A percentile compares a stretch with the other conserved stretches of the same genome.
phyloP scores from a whole-genome alignment of 139 green algal species.

The Chlorella sorokiniana region DNA sequence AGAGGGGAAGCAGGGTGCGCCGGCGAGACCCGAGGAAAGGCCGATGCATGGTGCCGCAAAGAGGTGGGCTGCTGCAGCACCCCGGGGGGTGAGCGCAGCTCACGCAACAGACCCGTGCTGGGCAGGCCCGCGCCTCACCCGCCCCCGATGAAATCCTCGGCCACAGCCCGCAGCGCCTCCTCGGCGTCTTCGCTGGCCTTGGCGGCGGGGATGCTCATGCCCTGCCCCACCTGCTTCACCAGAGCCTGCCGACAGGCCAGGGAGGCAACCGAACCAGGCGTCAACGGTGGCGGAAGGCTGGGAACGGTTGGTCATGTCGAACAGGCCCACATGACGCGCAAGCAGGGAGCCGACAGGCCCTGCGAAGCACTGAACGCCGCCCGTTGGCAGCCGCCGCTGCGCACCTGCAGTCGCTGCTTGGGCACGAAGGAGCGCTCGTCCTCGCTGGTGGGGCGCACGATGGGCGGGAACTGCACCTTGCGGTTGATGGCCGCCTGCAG shows the following conservation, averaged over 20 bases:
- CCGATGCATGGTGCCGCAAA: too few species aligned
- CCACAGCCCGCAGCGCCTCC: slow-evolving; percentile 25
- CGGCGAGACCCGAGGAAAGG: neutral
- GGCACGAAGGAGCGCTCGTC: slow-evolving; percentile 24
- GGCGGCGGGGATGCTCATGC: neutral
- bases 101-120: neutral
- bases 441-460: slow-evolving; percentile 24
- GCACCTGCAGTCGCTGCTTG: slow-evolving; percentile 16
- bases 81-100: slow-evolving; percentile 19
- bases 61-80: slow-evolving; percentile 5
- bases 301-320: too few species aligned
- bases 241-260: slow-evolving; percentile 18
- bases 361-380: too few species aligned
- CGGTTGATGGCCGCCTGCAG: slow-evolving; percentile 3
- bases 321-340: too few species aligned
- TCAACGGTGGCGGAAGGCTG: too few species aligned
- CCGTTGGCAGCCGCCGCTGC: neutral
- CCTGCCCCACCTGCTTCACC: slow-evolving; percentile 24
- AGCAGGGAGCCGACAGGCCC: neutral
- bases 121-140: neutral
- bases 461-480: neutral
- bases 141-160: slow-evolving; percentile 38
- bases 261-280: too few species aligned
- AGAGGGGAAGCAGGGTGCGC: neutral
- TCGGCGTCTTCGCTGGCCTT: slow-evolving; percentile 13